Conservation (phyloP, 306 rosid species). For the Geum urbanum region DNA sequence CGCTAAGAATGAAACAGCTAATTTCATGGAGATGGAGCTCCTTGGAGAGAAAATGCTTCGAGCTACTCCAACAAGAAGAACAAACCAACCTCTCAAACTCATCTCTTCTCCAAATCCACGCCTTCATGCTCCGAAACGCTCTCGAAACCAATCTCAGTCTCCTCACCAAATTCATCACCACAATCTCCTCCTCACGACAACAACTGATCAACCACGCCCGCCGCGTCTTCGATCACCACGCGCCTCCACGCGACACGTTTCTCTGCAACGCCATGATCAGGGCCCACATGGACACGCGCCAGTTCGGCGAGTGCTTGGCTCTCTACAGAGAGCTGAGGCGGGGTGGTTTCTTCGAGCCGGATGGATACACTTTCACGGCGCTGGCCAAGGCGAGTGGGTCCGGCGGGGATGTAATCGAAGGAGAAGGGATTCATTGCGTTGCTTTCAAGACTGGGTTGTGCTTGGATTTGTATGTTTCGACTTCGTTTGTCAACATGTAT, state of each 20-base stretch:
- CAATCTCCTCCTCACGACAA: constrained; percentile 31
- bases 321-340: constrained; percentile 46
- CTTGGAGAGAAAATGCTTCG: constrained; percentile 50
- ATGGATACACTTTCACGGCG: constrained; percentile 40
- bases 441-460: constrained; percentile 45
- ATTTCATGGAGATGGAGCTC: constrained; percentile 61
- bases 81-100: constrained; percentile 8
- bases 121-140: constrained; percentile 59
- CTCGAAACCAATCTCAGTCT: constrained; percentile 52
- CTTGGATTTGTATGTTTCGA: constrained; percentile 47
- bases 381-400: constrained; percentile 48
- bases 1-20: constrained; percentile 21
- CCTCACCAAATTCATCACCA: constrained; percentile 55
- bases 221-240: constrained; percentile 43
- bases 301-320: constrained; percentile 34
- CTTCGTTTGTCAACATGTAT: constrained; percentile 64
- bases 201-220: constrained; percentile 44
- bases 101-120: constrained; percentile 57
- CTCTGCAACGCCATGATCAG: constrained; percentile 53
- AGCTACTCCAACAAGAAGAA: constrained; percentile 39
- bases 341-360: constrained; percentile 31
- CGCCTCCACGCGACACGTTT: constrained; percentile 35
- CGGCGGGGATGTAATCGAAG: constrained; percentile 32
- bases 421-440: constrained; percentile 40
- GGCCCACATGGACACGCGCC: constrained; percentile 41